phyloP scores from a whole-genome alignment of 1,284 basidiomycete genomes.

The Trametes hirsuta region DNA sequence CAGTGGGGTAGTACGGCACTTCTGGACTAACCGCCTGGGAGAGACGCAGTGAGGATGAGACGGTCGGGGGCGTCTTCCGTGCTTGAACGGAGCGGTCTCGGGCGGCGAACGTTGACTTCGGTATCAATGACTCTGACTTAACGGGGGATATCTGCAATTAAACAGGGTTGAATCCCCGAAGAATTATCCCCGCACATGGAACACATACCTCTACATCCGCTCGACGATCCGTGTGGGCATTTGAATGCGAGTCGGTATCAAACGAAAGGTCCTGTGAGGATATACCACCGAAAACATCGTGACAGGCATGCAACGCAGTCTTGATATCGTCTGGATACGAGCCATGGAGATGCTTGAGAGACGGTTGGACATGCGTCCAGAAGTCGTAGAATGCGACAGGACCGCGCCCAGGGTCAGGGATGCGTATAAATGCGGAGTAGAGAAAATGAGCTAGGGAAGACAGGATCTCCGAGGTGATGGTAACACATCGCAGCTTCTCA shows the following conservation, averaged over 20 bases:
- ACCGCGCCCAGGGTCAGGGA: constrained; percentile 48
- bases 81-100: not conserved
- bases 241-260: constrained; percentile 18
- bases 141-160: not conserved
- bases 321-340: constrained; percentile 27
- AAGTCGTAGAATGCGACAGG: constrained; percentile 46
- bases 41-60: not conserved
- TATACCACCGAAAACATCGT: constrained; percentile 16
- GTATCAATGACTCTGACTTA: not conserved
- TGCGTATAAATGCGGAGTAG: constrained; percentile 49
- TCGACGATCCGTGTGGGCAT: not conserved
- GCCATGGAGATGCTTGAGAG: constrained; percentile 5
- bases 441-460: constrained; percentile 45
- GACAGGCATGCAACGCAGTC: constrained; percentile 20
- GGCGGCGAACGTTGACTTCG: not conserved
- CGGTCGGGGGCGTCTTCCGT: not conserved
- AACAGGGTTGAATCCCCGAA: not conserved
- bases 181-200: not conserved
- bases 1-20: not conserved
- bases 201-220: constrained; percentile 4
- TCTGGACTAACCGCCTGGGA: not conserved
- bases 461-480: constrained; percentile 45
- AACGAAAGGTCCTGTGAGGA: constrained; percentile 16
- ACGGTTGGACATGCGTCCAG: constrained; percentile 20
- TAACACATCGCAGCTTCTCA: constrained; percentile 37